Conservation (phyloP, 179 eudicot species). For the Pouteria campechiana region DNA sequence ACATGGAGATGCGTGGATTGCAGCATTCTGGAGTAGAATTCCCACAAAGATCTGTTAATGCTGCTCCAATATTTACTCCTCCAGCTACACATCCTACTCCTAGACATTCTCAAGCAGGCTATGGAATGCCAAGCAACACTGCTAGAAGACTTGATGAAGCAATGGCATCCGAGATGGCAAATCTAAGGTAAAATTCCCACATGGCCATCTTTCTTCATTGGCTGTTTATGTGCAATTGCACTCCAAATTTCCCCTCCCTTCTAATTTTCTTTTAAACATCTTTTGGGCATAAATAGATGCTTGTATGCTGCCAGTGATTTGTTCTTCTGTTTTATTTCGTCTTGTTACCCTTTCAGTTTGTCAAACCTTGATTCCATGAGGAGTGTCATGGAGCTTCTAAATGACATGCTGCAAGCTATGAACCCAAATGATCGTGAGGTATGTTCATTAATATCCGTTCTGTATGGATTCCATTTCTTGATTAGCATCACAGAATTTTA, state of each 20-base stretch:
- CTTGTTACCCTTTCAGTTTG: constrained; percentile 20
- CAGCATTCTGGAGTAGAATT: constrained; percentile 80
- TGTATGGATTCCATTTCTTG: neutral
- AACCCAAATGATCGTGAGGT: constrained; percentile 67
- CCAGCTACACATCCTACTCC: constrained; percentile 47
- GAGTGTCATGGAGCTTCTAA: constrained; percentile 55
- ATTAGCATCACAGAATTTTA: too few species aligned
- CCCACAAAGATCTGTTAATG: constrained; percentile 56
- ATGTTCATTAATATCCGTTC: constrained; percentile 11
- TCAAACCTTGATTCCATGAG: constrained; percentile 60
- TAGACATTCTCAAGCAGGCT: constrained; percentile 49
- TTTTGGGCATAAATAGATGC: neutral
- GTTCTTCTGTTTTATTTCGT: neutral
- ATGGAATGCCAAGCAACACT: constrained; percentile 75
- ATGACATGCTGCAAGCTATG: constrained; percentile 88
- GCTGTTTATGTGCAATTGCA: too few species aligned
- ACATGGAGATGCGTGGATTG: too few species aligned
- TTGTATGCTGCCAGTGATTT: constrained; percentile 2
- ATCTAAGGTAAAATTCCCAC: constrained; percentile 40
- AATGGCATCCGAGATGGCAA: constrained; percentile 68
- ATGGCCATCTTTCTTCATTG: neutral
- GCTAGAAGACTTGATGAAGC: constrained; percentile 82
- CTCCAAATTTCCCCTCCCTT: too few species aligned
- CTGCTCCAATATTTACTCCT: constrained; percentile 76
- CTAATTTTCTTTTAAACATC: neutral